Conservation (phyloP, 306 rosid genomes). For the Vicia villosa region DNA sequence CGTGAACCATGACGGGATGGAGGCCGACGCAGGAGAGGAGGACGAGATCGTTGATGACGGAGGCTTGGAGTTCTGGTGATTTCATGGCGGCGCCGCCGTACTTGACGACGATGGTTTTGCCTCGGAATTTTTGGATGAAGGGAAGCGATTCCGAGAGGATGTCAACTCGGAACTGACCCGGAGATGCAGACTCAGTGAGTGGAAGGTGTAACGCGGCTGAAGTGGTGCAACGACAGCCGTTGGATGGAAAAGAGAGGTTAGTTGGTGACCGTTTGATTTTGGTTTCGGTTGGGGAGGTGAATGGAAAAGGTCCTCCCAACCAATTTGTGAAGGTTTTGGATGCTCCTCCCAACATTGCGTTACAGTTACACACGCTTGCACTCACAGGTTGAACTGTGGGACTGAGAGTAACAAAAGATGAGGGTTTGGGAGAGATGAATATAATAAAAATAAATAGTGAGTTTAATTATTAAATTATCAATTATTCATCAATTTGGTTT, state of each 20-base stretch:
- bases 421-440: neutral
- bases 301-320: slow-evolving; percentile 31
- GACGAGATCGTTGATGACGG: slow-evolving; percentile 91
- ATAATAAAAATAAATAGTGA: neutral
- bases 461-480: too few species aligned
- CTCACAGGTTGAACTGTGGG: neutral
- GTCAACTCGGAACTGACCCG: slow-evolving; percentile 87
- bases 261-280: neutral
- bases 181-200: slow-evolving; percentile 23
- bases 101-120: slow-evolving; percentile 90
- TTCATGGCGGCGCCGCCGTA: slow-evolving; percentile 99
- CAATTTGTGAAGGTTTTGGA: slow-evolving; percentile 51
- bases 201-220: slow-evolving; percentile 23
- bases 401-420: neutral
- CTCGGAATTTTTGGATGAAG: slow-evolving; percentile 89
- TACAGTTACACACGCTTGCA: neutral
- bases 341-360: slow-evolving; percentile 50
- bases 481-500: too few species aligned
- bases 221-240: slow-evolving; percentile 13
- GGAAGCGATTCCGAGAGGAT: slow-evolving; percentile 92
- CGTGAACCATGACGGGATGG: slow-evolving; percentile 82
- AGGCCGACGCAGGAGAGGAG: slow-evolving; percentile 91
- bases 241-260: slow-evolving; percentile 29
- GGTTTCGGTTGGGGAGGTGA: slow-evolving; percentile 28
- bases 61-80: slow-evolving; percentile 72